Evolutionary conservation across 148 eudicot species (phyloP).

Genomic region (Vaccinium vitisidaea): DNA sequence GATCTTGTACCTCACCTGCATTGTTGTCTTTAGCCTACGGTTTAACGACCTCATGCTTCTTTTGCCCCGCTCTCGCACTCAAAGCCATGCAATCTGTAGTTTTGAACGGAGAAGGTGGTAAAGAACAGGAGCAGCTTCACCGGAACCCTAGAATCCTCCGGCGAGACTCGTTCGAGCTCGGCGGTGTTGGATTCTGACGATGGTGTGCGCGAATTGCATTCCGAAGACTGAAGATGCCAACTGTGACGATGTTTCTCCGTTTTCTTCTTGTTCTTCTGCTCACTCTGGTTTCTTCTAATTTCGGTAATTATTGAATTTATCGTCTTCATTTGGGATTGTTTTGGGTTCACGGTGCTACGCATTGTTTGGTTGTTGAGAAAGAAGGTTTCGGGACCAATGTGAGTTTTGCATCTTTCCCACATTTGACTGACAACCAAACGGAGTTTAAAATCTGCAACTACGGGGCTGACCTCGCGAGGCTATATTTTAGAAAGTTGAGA

Average conservation of each 20-base stretch:
- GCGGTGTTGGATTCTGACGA: conserved; percentile 25
- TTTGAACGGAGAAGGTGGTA: not conserved
- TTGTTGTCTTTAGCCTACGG: conserved; percentile 11
- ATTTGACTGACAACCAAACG: not conserved
- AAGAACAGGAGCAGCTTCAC: not conserved
- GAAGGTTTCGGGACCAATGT: not conserved
- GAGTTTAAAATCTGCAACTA: not conserved
- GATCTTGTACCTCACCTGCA: conserved; percentile 16
- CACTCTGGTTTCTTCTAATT: conserved; percentile 30
- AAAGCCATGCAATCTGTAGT: conserved; percentile 11
- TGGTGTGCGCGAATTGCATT: conserved; percentile 26
- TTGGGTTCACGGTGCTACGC: not conserved
- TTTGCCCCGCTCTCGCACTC: not conserved
- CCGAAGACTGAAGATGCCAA: conserved; percentile 33
- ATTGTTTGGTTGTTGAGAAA: not conserved
- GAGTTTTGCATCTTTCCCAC: not conserved
- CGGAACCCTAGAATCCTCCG: conserved; percentile 18
- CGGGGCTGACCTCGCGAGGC: not conserved
- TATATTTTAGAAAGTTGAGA: not conserved
- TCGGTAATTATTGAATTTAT: conserved; percentile 22
- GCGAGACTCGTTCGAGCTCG: conserved; percentile 5
- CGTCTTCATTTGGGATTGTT: not conserved
- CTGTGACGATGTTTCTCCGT: conserved; percentile 16
- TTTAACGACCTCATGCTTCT: conserved; percentile 7
- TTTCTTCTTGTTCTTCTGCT: conserved; percentile 25